Evolutionary conservation across 495 filamentous ascomycete species (phyloP), one percentile per base, ranked within the genome.

Genomic region (Neurospora terricola): DNA sequence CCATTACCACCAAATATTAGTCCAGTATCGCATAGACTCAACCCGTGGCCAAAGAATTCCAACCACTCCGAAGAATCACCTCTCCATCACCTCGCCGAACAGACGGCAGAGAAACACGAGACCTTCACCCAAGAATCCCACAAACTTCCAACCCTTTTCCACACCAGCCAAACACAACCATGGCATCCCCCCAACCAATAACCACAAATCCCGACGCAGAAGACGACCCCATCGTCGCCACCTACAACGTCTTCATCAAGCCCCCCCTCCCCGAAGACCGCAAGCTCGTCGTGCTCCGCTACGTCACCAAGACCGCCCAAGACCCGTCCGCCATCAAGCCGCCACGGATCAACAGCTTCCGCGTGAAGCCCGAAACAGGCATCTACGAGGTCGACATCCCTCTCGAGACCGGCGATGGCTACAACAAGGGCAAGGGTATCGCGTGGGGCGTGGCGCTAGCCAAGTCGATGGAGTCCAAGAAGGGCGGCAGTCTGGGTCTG

Each of bases 381-480:
- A 84, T 86, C 78, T 71, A 83, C 76, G 85, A 87, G 76, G 80
- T 87, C 45, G 85, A 87, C 79, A 79, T 83, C 69, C 84, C 84
- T 34, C 71, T 84, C 71, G 77, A 80, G 75, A 81, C 81, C 59
- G 71, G 73, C 48, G 75, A 75, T n/a, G 80, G 77, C 69, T 86
- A 86, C 79, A 83, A 86, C 79, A 77, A 80, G 54, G 77, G 76
- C 72, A 86, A 86, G 79, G 85, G 85, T 42, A 74, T 85, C 48
- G 80, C 77, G 16, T 85, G 82, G 83, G 85, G 85, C 36, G 74
- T 78, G 16, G 80, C 80, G 2, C 78, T 86, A 27, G 75, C 80
- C 37, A 82, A 82, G 75, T 81, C 80, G 38, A 80, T 79, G 71
- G 82, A 83, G 30, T 77, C 80, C 48, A 85, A 84, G 78, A 84